phyloP scores from a whole-genome alignment of 768 basidiomycete genomes.

The Boletus insuetus region DNA sequence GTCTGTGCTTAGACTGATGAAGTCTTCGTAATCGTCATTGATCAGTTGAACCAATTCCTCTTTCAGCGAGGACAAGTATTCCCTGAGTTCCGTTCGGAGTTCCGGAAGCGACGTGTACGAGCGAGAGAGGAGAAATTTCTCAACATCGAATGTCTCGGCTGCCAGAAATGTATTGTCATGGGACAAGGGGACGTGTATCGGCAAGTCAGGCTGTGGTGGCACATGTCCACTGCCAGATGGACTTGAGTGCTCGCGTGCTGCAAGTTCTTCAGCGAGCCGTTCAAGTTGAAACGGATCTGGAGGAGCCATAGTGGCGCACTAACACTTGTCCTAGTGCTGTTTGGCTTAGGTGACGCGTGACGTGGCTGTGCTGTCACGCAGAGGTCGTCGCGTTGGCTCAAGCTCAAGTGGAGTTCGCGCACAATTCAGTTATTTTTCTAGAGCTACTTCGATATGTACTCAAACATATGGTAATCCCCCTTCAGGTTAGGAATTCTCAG shows the following conservation, averaged over 20 bases:
- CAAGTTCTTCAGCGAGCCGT: conserved; percentile 72
- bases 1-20: conserved; percentile 94
- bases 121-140: conserved; percentile 85
- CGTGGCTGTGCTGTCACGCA: no score
- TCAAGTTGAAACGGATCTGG: conserved; percentile 66
- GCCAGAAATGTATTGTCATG: conserved; percentile 76
- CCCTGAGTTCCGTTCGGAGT: conserved; percentile 80
- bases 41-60: conserved; percentile 94
- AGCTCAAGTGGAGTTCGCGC: no score
- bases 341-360: no score
- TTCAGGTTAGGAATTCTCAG: no score
- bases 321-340: no score
- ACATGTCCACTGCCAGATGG: conserved; percentile 12
- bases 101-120: conserved; percentile 84
- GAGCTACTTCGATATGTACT: no score
- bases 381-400: no score
- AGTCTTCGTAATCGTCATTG: conserved; percentile 97
- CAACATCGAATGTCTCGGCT: conserved; percentile 70
- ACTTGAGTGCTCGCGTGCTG: conserved; percentile 44
- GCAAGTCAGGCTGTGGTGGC: conserved; percentile 45
- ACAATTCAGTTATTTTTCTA: no score
- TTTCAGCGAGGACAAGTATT: conserved; percentile 80
- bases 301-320: no score
- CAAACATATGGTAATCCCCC: no score
- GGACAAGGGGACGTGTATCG: conserved; percentile 68